phyloP scores from a whole-genome alignment of 2,329 filamentous ascomycete species.

The Epichloe hybrida region DNA sequence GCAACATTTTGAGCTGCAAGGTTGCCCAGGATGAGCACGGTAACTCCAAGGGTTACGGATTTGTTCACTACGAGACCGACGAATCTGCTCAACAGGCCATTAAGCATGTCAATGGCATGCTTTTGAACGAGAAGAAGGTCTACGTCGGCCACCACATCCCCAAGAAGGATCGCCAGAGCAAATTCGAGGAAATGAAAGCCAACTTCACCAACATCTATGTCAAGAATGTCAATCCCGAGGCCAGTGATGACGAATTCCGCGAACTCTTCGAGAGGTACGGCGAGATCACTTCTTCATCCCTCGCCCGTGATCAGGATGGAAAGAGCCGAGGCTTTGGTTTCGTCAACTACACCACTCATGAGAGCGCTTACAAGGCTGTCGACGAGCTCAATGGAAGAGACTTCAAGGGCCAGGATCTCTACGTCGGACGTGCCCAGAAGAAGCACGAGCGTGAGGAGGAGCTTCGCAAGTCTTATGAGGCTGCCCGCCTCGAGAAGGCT shows the following conservation, averaged over 20 bases:
- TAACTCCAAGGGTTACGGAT: conserved; percentile 97
- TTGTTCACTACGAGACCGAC: conserved; percentile 98
- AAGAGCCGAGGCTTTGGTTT: conserved; percentile 95
- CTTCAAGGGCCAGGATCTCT: conserved; percentile 87
- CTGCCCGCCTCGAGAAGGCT: conserved; percentile 92
- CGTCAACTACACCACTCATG: conserved; percentile 89
- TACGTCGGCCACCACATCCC: conserved; percentile 98
- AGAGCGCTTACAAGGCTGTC: conserved; percentile 72
- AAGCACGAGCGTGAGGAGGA: conserved; percentile 99
- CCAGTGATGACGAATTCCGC: conserved; percentile 88
- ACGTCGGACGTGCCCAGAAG: conserved; percentile 98
- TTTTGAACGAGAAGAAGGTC: conserved; percentile 99
- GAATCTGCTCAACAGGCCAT: conserved; percentile 94
- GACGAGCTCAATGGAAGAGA: conserved; percentile 86
- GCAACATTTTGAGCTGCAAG: conserved; percentile 99
- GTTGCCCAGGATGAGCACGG: conserved; percentile 94
- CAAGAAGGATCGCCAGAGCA: conserved; percentile 99
- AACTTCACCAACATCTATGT: conserved; percentile 99
- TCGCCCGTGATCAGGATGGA: conserved; percentile 77
- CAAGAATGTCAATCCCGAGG: conserved; percentile 86
- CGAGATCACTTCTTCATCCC: conserved; percentile 87
- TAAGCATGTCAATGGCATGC: conserved; percentile 99
- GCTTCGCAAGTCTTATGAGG: conserved; percentile 96
- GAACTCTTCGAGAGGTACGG: conserved; percentile 84
- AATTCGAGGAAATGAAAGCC: conserved; percentile 99